Conservation (phyloP, 2,329 filamentous ascomycete species). For the Microsporum canis region DNA sequence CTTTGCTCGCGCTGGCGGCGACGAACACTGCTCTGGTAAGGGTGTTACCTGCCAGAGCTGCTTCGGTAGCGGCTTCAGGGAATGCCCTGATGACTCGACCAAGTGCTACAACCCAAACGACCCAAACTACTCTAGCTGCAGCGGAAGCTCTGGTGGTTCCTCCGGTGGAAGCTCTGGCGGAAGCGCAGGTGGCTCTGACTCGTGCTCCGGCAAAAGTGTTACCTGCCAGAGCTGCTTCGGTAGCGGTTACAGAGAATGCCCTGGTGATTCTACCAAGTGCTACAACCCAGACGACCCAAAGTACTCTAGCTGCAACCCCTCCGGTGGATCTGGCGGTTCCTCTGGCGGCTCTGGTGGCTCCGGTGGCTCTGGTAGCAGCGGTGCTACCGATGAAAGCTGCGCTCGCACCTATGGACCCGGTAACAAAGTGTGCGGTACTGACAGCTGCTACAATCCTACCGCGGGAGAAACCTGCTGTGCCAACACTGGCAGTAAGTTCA, state of each 20-base stretch:
- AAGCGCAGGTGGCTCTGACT: too few relatives aligned
- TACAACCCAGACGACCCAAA: constrained; percentile 3
- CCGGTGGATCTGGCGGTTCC: background rate
- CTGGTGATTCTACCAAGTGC: background rate
- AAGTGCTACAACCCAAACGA: constrained; percentile 4
- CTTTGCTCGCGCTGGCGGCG: background rate
- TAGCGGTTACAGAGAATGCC: constrained; percentile 2
- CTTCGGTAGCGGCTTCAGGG: constrained; percentile 3
- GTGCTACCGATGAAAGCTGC: background rate
- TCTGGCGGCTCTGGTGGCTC: background rate
- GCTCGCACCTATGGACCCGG: background rate
- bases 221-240: constrained; percentile 8
- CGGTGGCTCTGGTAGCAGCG: background rate
- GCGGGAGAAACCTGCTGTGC: constrained; percentile 1
- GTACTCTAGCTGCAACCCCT: background rate
- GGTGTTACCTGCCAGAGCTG: constrained; percentile 6
- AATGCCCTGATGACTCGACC: constrained; percentile 4
- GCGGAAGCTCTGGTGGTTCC: background rate
- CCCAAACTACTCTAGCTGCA: background rate
- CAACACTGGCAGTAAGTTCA: constrained; percentile 1
- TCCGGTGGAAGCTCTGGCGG: background rate
- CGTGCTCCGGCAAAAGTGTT: background rate
- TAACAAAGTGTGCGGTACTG: background rate
- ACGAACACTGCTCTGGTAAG: background rate
- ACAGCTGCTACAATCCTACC: background rate